A percentile compares a stretch with the other conserved stretches of the same genome.
Evolutionary conservation across 1,139 yeast species (phyloP).

Genomic region (Lodderomyces elongisporus): DNA sequence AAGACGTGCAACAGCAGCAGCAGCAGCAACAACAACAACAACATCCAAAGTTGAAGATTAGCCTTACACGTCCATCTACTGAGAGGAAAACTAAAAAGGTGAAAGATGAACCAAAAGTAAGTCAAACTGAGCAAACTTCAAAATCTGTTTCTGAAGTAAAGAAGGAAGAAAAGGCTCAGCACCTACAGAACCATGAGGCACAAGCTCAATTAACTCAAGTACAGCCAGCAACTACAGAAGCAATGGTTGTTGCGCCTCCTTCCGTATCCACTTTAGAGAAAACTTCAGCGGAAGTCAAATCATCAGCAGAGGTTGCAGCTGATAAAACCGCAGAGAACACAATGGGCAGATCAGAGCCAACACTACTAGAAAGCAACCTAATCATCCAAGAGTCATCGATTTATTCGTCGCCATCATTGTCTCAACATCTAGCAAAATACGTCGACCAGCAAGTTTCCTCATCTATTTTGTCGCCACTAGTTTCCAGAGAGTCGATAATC

Average conservation of each 20-base stretch:
- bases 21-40: conserved; percentile 6
- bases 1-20: no score
- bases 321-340: conserved; percentile 16
- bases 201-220: background rate
- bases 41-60: conserved; percentile 20
- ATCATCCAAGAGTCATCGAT: conserved; percentile 35
- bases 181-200: background rate
- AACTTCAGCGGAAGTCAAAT: conserved; percentile 11
- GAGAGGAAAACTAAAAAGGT: conserved; percentile 19
- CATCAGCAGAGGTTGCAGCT: conserved; percentile 8
- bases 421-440: conserved; percentile 22
- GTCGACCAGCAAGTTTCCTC: conserved; percentile 20
- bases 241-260: conserved; percentile 6
- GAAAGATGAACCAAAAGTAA: conserved; percentile 12
- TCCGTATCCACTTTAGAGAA: no score
- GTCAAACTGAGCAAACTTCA: no score
- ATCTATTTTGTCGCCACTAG: conserved; percentile 9
- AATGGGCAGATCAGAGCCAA: conserved; percentile 29
- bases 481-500: conserved; percentile 22
- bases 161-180: conserved; percentile 11
- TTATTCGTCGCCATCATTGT: conserved; percentile 32
- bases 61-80: conserved; percentile 19
- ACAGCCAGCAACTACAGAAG: background rate
- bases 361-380: conserved; percentile 22
- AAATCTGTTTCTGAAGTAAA: conserved; percentile 12